Evolutionary conservation across 257 asterid species (phyloP), one percentile per base, ranked within the genome.

Genomic region (Fraxinus anomala): DNA sequence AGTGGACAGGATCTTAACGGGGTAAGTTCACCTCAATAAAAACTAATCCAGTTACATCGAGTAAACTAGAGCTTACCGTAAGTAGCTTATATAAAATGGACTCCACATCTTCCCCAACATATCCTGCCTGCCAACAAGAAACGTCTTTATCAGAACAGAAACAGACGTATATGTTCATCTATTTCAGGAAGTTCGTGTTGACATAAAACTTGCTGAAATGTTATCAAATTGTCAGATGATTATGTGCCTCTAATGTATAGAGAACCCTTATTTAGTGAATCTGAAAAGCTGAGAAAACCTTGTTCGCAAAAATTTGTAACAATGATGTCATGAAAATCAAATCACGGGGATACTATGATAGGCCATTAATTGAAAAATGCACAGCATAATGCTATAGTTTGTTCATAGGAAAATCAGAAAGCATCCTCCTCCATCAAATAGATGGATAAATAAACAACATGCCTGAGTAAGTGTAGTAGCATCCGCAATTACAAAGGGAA

Each of bases 381-480:
- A n/a, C 17, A 37, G 23, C 69, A 51, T n/a, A 21, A 61, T 21
- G 33, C 66, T 0, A 24, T 61, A 61, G 68, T 19, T 17, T 19
- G 26, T 54, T 7, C 24, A 68, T 28, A 3, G 39, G 74, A 51
- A 30, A 72, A 54, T 23, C 66, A 78, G 21, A 75, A 54, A 16
- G 42, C 26, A 73, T 19, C 13, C 24, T 63, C 31, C 67, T 34
- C 63, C 49, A 59, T 80, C 79, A 69, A 37, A 28, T 74, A 75
- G 37, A 69, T 69, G 42, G 74, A 76, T 26, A 37, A 65, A 83
- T 70, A 40, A 16, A 77, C 12, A 24, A 77, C 97, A 80, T 85
- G 89, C 99, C 97, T 96, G 99, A 81, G 99, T 96, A 77, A 96
- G 97, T 33, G 98, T 96, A 47, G 98, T 96, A 73, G 99, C 99